These are phyloP conservation scores for Boletus rubroflammeus DNA, from an alignment of 768 basidiomycete genomes.

Conservation along the genomic window DNA sequence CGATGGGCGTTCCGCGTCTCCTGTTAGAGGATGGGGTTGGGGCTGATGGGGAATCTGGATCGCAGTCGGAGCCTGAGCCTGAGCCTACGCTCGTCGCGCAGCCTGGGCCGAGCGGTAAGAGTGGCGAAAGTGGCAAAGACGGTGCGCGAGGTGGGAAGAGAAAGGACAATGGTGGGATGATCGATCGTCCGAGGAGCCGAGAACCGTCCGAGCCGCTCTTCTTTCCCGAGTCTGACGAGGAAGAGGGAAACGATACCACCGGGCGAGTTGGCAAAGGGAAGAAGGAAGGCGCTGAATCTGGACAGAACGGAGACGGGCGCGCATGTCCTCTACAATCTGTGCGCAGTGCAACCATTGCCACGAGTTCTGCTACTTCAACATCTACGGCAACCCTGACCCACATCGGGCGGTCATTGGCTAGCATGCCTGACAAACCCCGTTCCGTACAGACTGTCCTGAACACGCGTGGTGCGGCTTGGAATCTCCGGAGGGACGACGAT, in stretches of 20 bases:
- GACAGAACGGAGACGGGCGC: not conserved
- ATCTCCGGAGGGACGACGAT: conserved; percentile 24
- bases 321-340: not conserved
- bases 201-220: conserved; percentile 24
- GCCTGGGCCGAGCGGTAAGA: conserved; percentile 3
- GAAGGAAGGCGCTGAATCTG: not conserved
- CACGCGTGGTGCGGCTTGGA: conserved; percentile 53
- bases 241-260: not conserved
- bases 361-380: not conserved
- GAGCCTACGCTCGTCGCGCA: conserved; percentile 20
- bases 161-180: not conserved
- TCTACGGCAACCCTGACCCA: not conserved
- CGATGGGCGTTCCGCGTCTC: conserved; percentile 11
- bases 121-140: not conserved
- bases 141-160: not conserved
- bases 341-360: not conserved
- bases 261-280: not conserved
- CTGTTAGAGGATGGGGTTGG: not conserved
- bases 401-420: not conserved
- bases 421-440: conserved; percentile 17
- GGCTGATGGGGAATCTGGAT: not conserved
- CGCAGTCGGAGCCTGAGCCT: conserved; percentile 6
- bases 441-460: conserved; percentile 43
- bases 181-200: conserved; percentile 10
- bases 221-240: conserved; percentile 25